A percentile compares a stretch with the other conserved stretches of the same genome.
Evolutionary conservation across 495 filamentous ascomycete species (phyloP).

Genomic region (Podospora pseudocomata): DNA sequence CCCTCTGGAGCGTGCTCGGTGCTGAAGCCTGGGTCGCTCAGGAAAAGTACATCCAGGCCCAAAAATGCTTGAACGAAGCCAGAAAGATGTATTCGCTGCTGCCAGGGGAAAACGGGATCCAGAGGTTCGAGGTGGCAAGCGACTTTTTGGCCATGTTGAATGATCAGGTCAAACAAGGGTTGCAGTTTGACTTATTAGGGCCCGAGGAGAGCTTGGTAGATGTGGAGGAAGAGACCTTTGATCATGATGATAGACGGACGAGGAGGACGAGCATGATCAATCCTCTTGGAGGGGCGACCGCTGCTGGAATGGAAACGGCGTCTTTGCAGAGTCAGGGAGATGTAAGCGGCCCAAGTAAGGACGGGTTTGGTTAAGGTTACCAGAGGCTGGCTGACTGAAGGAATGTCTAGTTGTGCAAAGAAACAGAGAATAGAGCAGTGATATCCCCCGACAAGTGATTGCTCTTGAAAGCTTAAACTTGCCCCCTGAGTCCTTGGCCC

Average conservation of each 20-base stretch:
- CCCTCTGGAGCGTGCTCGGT: conserved; percentile 81
- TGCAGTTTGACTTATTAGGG: conserved; percentile 36
- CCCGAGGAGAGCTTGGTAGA: conserved; percentile 40
- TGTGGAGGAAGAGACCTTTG: conserved; percentile 59
- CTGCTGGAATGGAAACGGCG: conserved; percentile 44
- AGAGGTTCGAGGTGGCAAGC: conserved; percentile 53
- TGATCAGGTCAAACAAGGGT: conserved; percentile 55
- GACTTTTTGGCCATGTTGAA: conserved; percentile 63
- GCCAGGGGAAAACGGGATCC: conserved; percentile 51
- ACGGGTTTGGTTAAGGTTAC: conserved; percentile 27
- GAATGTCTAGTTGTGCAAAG: not conserved
- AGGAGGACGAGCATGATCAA: conserved; percentile 46
- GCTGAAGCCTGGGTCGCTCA: conserved; percentile 77
- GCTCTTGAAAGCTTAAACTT: not conserved
- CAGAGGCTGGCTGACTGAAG: not conserved
- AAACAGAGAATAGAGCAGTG: not conserved
- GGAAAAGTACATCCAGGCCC: conserved; percentile 65
- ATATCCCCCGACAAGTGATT: not conserved
- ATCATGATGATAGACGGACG: conserved; percentile 29
- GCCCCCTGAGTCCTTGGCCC: not conserved
- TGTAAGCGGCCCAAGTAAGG: conserved; percentile 10
- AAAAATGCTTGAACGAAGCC: conserved; percentile 67
- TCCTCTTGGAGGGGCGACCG: conserved; percentile 7
- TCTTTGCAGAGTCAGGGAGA: conserved; percentile 35
- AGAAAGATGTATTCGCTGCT: conserved; percentile 63